phyloP scores from a whole-genome alignment of 257 asterid species.

The Jacaranda copaia region DNA sequence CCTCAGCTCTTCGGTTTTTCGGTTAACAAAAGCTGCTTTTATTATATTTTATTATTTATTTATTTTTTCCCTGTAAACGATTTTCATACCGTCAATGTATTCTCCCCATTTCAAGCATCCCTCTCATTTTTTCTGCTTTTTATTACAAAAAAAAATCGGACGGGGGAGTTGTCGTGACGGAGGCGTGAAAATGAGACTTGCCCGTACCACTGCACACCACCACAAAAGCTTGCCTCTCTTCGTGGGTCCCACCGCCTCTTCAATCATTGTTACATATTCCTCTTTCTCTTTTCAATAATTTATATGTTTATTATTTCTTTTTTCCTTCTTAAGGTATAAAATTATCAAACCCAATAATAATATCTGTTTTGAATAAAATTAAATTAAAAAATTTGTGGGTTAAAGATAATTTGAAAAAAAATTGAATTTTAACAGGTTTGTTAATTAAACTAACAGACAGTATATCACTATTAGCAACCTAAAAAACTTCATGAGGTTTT shows the following conservation, averaged over 20 bases:
- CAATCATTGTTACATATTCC: conserved; percentile 23
- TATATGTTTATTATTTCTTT: background rate
- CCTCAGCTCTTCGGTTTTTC: conserved; percentile 34
- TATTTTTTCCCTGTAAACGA: background rate
- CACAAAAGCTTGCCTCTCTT: conserved; percentile 37
- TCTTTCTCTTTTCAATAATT: background rate
- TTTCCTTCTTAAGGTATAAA: too few relatives aligned
- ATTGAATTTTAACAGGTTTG: too few relatives aligned
- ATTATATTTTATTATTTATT: background rate
- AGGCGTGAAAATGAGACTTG: conserved; percentile 37
- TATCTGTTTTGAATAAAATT: too few relatives aligned
- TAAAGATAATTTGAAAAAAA: too few relatives aligned
- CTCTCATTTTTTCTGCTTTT: too few relatives aligned
- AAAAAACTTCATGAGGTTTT: too few relatives aligned
- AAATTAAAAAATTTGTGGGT: too few relatives aligned
- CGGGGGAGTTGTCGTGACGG: background rate
- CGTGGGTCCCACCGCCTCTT: conserved; percentile 25
- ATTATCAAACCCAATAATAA: too few relatives aligned
- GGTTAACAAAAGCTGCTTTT: background rate
- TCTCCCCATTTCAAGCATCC: background rate
- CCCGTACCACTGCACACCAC: conserved; percentile 39
- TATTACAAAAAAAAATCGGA: too few relatives aligned
- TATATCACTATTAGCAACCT: too few relatives aligned
- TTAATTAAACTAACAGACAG: too few relatives aligned
- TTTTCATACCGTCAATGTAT: conserved; percentile 19